Conservation (phyloP, 768 basidiomycete genomes). For the Termitomyces sp. region DNA sequence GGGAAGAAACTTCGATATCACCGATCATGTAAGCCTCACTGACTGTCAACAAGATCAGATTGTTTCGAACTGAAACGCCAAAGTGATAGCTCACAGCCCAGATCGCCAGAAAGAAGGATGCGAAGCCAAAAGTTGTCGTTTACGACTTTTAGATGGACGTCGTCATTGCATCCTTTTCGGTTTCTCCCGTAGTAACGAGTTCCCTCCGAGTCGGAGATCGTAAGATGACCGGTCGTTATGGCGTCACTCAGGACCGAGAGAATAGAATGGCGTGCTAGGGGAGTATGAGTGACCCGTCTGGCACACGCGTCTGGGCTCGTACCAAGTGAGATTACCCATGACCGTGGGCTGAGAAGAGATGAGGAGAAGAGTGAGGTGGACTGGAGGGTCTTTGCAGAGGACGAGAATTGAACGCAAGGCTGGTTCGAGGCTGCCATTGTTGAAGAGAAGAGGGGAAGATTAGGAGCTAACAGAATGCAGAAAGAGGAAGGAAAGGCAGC, state of each 20-base stretch:
- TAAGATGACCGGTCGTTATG: constrained; percentile 53
- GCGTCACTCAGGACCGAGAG: constrained; percentile 53
- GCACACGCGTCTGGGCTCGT: constrained; percentile 10
- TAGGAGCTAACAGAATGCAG: constrained; percentile 18
- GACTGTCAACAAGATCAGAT: constrained; percentile 33
- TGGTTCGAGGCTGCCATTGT: constrained; percentile 33
- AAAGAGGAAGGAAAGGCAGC: constrained; percentile 19
- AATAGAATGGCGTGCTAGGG: constrained; percentile 53
- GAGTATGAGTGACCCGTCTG: constrained; percentile 4
- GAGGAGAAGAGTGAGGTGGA: constrained; percentile 38
- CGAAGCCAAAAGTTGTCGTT: constrained; percentile 67
- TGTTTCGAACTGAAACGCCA: constrained; percentile 1
- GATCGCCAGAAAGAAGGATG: constrained; percentile 58
- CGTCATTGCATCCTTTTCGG: constrained; percentile 54
- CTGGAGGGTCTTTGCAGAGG: constrained; percentile 37
- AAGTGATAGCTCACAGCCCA: constrained; percentile 48
- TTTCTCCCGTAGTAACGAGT: constrained; percentile 53
- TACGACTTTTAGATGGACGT: constrained; percentile 50
- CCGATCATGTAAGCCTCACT: constrained; percentile 75
- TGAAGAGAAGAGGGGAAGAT: constrained; percentile 14
- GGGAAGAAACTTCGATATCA: constrained; percentile 54
- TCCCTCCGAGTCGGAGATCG: constrained; percentile 56
- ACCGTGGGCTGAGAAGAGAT: constrained; percentile 37
- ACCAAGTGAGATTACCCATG: constrained; percentile 49
- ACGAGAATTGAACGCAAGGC: constrained; percentile 36